Base-by-base conservation (phyloP, 2,329 filamentous ascomycete genomes). In the Hansfordia pulvinata region DNA sequence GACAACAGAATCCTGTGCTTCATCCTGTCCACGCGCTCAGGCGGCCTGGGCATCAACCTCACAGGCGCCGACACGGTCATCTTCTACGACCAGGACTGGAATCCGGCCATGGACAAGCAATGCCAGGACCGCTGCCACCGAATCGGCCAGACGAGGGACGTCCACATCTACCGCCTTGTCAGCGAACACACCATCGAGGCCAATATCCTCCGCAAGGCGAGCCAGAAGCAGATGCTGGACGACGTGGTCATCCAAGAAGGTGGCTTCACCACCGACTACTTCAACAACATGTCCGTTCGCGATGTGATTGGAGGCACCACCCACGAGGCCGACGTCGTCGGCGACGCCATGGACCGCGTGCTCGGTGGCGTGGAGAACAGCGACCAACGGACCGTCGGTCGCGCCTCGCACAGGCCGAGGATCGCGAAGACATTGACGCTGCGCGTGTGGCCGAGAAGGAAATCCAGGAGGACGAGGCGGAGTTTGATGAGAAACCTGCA, bases 81-180 rank as follows among this genome's bases (percentile, higher is more conserved):
- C 38, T 98, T 98, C 53, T 98, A 96, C 54, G 90, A 98, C 45
- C 76, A 96, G 32, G 90, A 98, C 49, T 98, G 92, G 92, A 98
- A 98, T 43, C 90, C 90, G 0, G 90, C 92, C 27, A 98, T 98
- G 90, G 90, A 98, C 59, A 93, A 93, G 53, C 90, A 98, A 53
- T 98, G 90, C 44, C 92, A 98, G 55, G 92, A 98, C 50, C 74
- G 90, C 42, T 92, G 84, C 43, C 90, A 98, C 56, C 83, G 90
- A 38, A 98, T 98, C 39, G 90, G 90, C 2, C 90, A 98, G 52
- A 96, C 90, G 1, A 77, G 90, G 17, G 90, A 98, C 48, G 90
- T 98, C 17, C 88, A 96, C 50, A 96, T 98, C 32, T 98, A 96
- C 56, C 84, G 88, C 2, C 75, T 96, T 12, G 76, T 93, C 7